Evolutionary conservation across 305 asterid species (phyloP), one percentile per base, ranked within the genome.

Genomic region (Ruellia speciosa): DNA sequence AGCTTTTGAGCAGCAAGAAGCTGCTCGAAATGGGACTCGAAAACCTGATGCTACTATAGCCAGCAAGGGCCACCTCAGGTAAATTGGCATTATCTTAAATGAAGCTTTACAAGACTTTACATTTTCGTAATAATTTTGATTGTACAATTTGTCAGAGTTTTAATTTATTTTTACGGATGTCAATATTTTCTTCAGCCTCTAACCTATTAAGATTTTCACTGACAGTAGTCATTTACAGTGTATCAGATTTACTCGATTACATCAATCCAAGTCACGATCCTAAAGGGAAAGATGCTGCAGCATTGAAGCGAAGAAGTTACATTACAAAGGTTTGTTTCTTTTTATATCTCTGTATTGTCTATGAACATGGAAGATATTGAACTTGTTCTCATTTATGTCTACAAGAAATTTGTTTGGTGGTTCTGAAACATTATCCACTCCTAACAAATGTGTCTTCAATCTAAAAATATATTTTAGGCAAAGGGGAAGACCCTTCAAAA

Each of bases 41-140:
- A 90, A 85, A 71, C 96, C 98, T 53, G 95, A 90, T 78, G 93
- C 98, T 58, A 88, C 96, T 46, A 90, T 90, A 72, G 96, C 98
- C 72, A 90, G 96, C 90, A 90, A 90, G 76, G 98, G 98, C 63
- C 98, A 90, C 75, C 79, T 90, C 63, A 90, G 98, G 96, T 83
- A 77, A 71, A 60, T 62, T 24, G 31, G n/a, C n/a, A n/a, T n/a
- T n/a, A n/a, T n/a, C n/a, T n/a, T n/a, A n/a, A n/a, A n/a, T n/a
- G n/a, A n/a, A 24, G 31, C 31, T 24, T 24, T 24, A 24, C 31
- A 24, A 24, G 4, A 43, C 14, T 34, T 13, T 11, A 41, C 14
- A 3, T 3, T 43, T 17, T 46, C 33, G 9, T 18, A 5, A 15
- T 59, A 64, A 51, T 14, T 49, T 41, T 37, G 64, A 16, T 47